Conservation (phyloP, 2,329 filamentous ascomycete genomes). For the Colletotrichum aenigma region DNA sequence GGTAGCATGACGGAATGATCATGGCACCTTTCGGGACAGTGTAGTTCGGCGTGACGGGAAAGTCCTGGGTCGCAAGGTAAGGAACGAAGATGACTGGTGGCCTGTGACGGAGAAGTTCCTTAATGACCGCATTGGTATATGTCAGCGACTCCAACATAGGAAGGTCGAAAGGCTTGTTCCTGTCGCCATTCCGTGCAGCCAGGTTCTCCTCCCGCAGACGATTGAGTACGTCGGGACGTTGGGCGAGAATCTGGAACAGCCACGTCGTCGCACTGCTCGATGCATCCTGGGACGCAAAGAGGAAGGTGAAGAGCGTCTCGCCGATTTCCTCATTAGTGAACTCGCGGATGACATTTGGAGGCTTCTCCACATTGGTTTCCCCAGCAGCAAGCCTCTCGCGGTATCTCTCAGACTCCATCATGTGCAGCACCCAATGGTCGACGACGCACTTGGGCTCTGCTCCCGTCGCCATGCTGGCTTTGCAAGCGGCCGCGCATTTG, state of each 20-base stretch:
- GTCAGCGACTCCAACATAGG: conserved; percentile 52
- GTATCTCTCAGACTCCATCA: conserved; percentile 75
- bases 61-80: conserved; percentile 51
- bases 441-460: conserved; percentile 74
- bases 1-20: conserved; percentile 55
- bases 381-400: conserved; percentile 67
- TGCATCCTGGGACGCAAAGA: conserved; percentile 59
- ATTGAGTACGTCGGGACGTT: conserved; percentile 52
- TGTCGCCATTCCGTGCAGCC: conserved; percentile 44
- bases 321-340: conserved; percentile 54
- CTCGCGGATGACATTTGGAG: conserved; percentile 51
- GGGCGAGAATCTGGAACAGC: conserved; percentile 56
- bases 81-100: conserved; percentile 61
- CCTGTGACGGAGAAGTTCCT: conserved; percentile 55
- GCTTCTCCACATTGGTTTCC: conserved; percentile 41
- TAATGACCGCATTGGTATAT: conserved; percentile 58
- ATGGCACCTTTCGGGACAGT: conserved; percentile 54
- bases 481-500: conserved; percentile 74
- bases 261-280: conserved; percentile 58
- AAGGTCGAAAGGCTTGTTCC: conserved; percentile 42
- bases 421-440: conserved; percentile 76
- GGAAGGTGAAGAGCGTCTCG: conserved; percentile 56
- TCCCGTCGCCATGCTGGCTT: conserved; percentile 72
- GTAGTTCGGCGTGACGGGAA: conserved; percentile 50
- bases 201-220: conserved; percentile 53